Evolutionary conservation across 1,284 basidiomycete species (phyloP).

Genomic region (Stygiomarasmius scandens): DNA sequence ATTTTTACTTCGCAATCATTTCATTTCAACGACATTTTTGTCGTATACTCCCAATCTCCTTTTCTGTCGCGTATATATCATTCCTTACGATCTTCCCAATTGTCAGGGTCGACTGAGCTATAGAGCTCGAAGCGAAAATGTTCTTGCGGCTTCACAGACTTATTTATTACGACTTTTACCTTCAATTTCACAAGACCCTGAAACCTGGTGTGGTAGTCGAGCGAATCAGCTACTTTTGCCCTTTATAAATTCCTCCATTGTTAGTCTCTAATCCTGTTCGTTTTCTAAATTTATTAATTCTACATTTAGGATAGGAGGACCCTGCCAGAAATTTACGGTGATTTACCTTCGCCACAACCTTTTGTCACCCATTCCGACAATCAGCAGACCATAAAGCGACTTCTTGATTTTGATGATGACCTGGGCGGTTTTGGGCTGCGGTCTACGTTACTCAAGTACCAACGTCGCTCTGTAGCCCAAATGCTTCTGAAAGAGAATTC

Average conservation of each 20-base stretch:
- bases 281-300: conserved; percentile 5
- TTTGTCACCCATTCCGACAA: conserved; percentile 21
- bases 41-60: conserved; percentile 36
- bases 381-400: conserved; percentile 31
- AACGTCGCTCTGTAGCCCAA: conserved; percentile 65
- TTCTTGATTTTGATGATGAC: conserved; percentile 42
- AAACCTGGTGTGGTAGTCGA: conserved; percentile 47
- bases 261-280: conserved; percentile 20
- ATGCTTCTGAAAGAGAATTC: conserved; percentile 69
- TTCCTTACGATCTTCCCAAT: conserved; percentile 64
- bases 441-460: conserved; percentile 62
- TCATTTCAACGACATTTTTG: conserved; percentile 53
- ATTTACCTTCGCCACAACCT: conserved; percentile 57
- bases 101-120: conserved; percentile 50
- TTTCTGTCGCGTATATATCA: conserved; percentile 61
- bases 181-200: conserved; percentile 40
- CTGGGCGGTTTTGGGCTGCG: conserved; percentile 55
- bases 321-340: conserved; percentile 69
- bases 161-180: conserved; percentile 50
- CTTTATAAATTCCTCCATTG: conserved; percentile 15
- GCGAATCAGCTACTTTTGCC: conserved; percentile 9
- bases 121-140: conserved; percentile 40
- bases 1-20: conserved; percentile 54
- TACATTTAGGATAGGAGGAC: conserved; percentile 57
- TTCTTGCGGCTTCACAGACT: conserved; percentile 46